Evolutionary conservation across 1,139 yeast species (phyloP).

Genomic region (Saccharomyces hybrid): DNA sequence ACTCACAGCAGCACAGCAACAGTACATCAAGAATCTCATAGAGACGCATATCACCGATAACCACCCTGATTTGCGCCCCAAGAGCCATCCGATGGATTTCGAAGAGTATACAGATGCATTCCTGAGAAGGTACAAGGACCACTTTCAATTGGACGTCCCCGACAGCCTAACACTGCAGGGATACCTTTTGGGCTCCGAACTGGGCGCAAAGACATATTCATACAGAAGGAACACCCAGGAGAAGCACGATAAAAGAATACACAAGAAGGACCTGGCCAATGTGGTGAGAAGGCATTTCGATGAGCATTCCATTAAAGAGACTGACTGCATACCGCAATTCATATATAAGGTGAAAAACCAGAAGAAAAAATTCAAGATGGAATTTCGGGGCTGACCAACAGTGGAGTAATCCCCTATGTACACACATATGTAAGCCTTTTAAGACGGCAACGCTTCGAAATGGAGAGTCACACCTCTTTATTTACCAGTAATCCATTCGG

Average conservation of each 20-base stretch:
- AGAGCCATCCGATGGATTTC: constrained; percentile 25
- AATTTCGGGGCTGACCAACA: constrained; percentile 18
- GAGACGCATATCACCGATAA: constrained; percentile 28
- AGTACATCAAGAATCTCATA: constrained; percentile 26
- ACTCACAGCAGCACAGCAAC: constrained; percentile 30
- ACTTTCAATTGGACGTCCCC: constrained; percentile 19
- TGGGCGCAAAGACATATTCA: constrained; percentile 29
- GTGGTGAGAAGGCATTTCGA: constrained; percentile 28
- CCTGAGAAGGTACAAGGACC: constrained; percentile 31
- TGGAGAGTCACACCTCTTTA: background rate
- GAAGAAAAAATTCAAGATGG: constrained; percentile 30
- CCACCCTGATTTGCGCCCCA: constrained; percentile 18
- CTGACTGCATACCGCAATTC: constrained; percentile 32
- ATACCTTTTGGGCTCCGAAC: constrained; percentile 27
- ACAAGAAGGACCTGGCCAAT: constrained; percentile 22
- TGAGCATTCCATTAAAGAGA: constrained; percentile 23
- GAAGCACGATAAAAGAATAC: constrained; percentile 22
- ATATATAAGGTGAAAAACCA: constrained; percentile 31
- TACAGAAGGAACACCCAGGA: constrained; percentile 18
- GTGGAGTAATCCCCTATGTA: background rate
- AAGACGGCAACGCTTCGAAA: background rate
- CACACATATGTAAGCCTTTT: background rate
- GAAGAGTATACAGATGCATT: constrained; percentile 28
- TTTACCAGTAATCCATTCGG: background rate
- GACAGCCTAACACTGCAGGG: constrained; percentile 31